Evolutionary conservation across 2,329 filamentous ascomycete genomes (phyloP), one percentile per base, ranked within the genome.

Genomic region (Neonectria neomacrospora): DNA sequence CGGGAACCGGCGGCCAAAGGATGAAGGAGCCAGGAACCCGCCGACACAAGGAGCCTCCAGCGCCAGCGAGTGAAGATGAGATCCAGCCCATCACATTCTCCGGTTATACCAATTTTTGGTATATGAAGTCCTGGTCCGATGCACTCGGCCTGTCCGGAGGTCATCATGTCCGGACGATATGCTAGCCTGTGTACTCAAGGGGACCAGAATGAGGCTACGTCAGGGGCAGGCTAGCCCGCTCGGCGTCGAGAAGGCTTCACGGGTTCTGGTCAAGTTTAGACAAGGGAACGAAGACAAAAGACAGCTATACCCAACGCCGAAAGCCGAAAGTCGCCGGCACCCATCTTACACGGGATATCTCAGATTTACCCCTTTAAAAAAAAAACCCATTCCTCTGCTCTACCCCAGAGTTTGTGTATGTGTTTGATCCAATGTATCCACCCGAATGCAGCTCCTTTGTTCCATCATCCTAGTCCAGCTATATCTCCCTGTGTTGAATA

Each of bases 231-330:
- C 3, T 12, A 8, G 28, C 18, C 30, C n/a, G 10, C 6, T 10
- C 45, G 44, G 37, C 20, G 34, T 53, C 50, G 48, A 26, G 37
- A 26, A 26, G 50, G 41, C 48, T 45, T 60, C 55, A 63, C 47
- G 23, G 44, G 55, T 42, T 50, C 30, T 20, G 22, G 47, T 37
- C n/a, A 53, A 48, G 20, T 14, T 41, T 34, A 45, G 30, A 61
- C 34, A 48, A 30, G 50, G 37, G 51, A 57, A 50, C 22, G 57
- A 54, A 57, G 30, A 57, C 37, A 59, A 37, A 45, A 64, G 48
- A 64, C 53, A 70, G 58, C 61, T 67, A 71, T 66, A 65, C 64
- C 68, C 54, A 70, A 71, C 61, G 69, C 69, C 64, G 59, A 68
- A 58, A 34, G 69, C 69, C 64, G 59, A 68, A 58, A 34, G 37